A percentile compares a stretch with the other conserved stretches of the same genome.
phyloP scores from a whole-genome alignment of 2,329 filamentous ascomycete genomes.

The Fusarium pilosicola region DNA sequence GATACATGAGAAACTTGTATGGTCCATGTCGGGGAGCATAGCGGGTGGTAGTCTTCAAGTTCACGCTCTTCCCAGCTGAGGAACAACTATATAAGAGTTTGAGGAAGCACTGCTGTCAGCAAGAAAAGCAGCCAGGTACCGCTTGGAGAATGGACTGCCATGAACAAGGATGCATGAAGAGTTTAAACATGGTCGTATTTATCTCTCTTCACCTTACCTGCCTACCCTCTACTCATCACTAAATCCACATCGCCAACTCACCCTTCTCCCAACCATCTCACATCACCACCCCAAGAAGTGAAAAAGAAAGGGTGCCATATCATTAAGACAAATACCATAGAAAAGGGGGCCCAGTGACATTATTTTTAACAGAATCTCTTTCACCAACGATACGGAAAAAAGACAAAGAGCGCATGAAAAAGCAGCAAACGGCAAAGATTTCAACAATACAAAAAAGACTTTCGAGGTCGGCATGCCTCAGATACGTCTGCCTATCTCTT shows the following conservation, averaged over 20 bases:
- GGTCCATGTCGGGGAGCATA: fast-evolving
- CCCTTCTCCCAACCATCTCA: not conserved
- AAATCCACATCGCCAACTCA: not conserved
- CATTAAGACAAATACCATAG: slow-evolving; percentile 35
- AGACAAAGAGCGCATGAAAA: not conserved
- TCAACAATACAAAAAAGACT: slow-evolving; percentile 21
- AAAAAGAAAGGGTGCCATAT: slow-evolving; percentile 26
- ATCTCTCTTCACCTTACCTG: not conserved
- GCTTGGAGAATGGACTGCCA: not conserved
- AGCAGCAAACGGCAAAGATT: slow-evolving; percentile 2
- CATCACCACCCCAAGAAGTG: slow-evolving; percentile 9
- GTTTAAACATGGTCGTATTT: not conserved
- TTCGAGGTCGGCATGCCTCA: slow-evolving; percentile 18
- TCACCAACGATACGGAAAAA: slow-evolving; percentile 10
- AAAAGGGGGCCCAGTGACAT: not conserved
- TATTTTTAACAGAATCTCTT: not conserved
- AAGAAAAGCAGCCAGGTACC: not conserved
- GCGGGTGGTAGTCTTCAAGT: fast-evolving
- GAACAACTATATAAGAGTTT: not conserved
- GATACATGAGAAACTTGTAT: not conserved
- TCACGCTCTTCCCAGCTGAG: too few species aligned
- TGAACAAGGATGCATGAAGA: not conserved
- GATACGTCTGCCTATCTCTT: slow-evolving; percentile 24
- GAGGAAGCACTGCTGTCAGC: not conserved
- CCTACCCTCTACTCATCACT: not conserved